These are phyloP conservation scores for Xylaria nigripes DNA, from an alignment of 495 filamentous ascomycete genomes.

Conservation along the genomic window DNA sequence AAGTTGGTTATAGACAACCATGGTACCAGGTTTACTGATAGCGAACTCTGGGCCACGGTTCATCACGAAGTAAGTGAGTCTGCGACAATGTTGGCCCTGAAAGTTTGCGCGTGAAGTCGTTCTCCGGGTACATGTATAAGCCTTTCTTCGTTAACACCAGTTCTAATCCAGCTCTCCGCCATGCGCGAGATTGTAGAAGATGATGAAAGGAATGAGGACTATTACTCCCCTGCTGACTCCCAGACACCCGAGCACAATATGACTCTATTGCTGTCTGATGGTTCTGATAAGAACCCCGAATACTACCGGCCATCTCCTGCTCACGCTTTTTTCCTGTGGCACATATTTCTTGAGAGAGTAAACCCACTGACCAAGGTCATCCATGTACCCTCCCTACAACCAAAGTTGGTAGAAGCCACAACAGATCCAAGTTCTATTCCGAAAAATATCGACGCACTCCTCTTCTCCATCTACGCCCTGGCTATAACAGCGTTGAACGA, in stretches of 20 bases:
- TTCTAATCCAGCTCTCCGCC: conserved; percentile 30
- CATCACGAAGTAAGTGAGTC: conserved; percentile 35
- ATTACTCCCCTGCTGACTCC: conserved; percentile 21
- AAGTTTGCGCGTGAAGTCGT: neutral
- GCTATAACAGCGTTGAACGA: conserved; percentile 39
- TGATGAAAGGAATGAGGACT: conserved; percentile 28
- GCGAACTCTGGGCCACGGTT: conserved; percentile 31
- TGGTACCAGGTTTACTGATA: conserved; percentile 39
- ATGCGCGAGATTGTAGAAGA: conserved; percentile 41
- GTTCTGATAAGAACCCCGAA: conserved; percentile 24
- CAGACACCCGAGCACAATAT: conserved; percentile 33
- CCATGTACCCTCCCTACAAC: conserved; percentile 56
- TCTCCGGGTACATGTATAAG: neutral
- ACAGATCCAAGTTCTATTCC: conserved; percentile 33
- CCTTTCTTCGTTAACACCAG: neutral
- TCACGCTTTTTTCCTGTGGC: conserved; percentile 64
- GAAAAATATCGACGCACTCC: conserved; percentile 41
- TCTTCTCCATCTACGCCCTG: conserved; percentile 48
- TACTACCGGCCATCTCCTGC: conserved; percentile 53
- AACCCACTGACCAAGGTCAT: conserved; percentile 65
- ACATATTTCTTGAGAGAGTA: conserved; percentile 57
- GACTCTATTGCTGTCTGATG: conserved; percentile 29
- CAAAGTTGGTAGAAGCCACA: conserved; percentile 38
- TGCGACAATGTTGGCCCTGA: neutral
- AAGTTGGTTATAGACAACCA: conserved; percentile 40